phyloP scores from a whole-genome alignment of 23 red algal species.

The Gracilaria caudata region DNA sequence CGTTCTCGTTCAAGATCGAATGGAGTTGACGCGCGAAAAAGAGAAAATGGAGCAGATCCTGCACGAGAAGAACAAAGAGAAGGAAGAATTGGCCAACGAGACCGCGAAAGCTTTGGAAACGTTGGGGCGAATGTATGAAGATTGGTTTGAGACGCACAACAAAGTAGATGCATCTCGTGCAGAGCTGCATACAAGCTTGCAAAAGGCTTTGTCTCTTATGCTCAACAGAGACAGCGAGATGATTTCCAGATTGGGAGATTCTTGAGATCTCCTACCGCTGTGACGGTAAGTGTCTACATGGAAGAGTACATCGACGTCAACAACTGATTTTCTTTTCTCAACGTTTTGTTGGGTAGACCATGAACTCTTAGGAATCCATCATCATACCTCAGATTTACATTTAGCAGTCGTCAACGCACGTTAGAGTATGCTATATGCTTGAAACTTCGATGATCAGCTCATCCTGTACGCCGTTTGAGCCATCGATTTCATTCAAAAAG shows the following conservation, averaged over 20 bases:
- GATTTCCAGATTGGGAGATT: not conserved
- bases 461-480: no score
- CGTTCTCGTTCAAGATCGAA: constrained; percentile 21
- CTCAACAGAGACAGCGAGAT: not conserved
- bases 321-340: no score
- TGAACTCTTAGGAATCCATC: no score
- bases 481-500: no score
- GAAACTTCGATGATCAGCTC: no score
- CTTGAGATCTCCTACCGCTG: not conserved
- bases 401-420: no score
- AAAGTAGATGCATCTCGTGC: constrained; percentile 5
- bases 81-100: constrained; percentile 1
- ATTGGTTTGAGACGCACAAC: constrained; percentile 20
- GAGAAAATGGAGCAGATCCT: constrained; percentile 6
- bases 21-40: constrained; percentile 12
- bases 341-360: no score
- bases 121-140: not conserved
- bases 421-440: no score
- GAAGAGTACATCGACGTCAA: no score
- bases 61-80: constrained; percentile 36
- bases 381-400: no score
- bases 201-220: constrained; percentile 10
- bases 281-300: not conserved
- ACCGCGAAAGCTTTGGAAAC: not conserved
- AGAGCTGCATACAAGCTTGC: constrained; percentile 14